Evolutionary conservation across 2,329 filamentous ascomycete genomes (phyloP), one percentile per base, ranked within the genome.

Genomic region (Cadophora gregata): DNA sequence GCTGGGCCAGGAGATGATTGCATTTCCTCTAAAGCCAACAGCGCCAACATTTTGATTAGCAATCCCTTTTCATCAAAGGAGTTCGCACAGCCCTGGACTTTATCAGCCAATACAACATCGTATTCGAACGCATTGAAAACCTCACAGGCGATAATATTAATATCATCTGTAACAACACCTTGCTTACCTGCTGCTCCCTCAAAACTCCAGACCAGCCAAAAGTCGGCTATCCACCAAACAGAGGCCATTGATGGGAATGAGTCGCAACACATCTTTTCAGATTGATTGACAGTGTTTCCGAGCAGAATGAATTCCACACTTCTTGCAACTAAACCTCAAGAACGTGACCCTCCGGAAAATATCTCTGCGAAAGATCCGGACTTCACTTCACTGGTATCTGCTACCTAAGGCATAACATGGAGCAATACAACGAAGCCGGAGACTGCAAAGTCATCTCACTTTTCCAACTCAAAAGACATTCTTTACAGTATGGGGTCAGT

Each of bases 171-270:
- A 70, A 79, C 58, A 79, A 83, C 65, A 85, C 82, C 4, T 71
- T 79, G 0, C 81, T 85, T 67, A 82, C 79, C 1, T 80, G 79
- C n/a, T 85, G 86, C 70, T 74, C 88, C 67, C n/a, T 47, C 19
- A 88, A 88, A 77, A 88, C 85, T n/a, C 0, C 88, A 86, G 86
- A 85, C 84, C 0, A 84, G 83, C 21, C 75, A 82, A 10, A 79
- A 42, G 79, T 79, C 31, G 82, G 84, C 21, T 83, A 81, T 60
- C 84, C 84, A 1, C 85, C 85, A 1, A 88, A 89, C 69, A 85
- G 86, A 19, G 86, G 85, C 1, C 85, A n/a, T 85, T 12, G 86
- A 84, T 19, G 86, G 86, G 3, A 72, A 82, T 0, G 85, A 85
- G 10, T 80, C 75, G 62, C 64, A 63, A 65, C 27, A 36, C 61